A percentile compares a stretch with the other conserved stretches of the same genome.
phyloP scores from a whole-genome alignment of 108 stramenopile species.

The Fistulifera pelliculosa region DNA sequence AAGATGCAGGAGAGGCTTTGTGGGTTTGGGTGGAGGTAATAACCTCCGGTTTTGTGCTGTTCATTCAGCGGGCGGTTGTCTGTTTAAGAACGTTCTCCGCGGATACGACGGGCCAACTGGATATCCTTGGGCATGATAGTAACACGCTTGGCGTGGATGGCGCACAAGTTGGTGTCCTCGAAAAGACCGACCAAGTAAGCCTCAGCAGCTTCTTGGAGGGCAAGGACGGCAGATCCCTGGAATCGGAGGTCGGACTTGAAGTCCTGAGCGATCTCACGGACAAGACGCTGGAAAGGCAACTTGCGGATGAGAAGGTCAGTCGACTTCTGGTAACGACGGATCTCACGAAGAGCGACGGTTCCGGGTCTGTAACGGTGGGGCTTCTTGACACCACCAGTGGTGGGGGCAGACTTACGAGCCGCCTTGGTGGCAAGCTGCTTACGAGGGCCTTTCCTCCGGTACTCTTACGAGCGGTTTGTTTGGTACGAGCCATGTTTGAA shows the following conservation, averaged over 20 bases:
- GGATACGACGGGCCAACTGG: constrained; percentile 57
- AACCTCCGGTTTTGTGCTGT: constrained; percentile 14
- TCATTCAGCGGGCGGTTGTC: not conserved
- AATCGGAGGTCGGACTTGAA: constrained; percentile 89
- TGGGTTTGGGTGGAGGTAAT: constrained; percentile 16
- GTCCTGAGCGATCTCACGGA: constrained; percentile 78
- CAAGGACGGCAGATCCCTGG: constrained; percentile 87
- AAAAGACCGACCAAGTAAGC: constrained; percentile 81
- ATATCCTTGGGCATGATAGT: constrained; percentile 86
- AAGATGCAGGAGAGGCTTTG: no score
- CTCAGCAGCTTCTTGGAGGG: constrained; percentile 92
- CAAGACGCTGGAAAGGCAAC: constrained; percentile 91
- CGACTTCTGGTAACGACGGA: constrained; percentile 90
- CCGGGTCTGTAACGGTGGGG: constrained; percentile 65
- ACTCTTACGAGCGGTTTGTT: constrained; percentile 97
- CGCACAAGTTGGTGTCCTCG: constrained; percentile 91
- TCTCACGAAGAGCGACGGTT: constrained; percentile 90
- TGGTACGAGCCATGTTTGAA: constrained; percentile 90
- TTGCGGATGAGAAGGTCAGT: constrained; percentile 92
- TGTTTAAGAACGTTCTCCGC: constrained; percentile 65
- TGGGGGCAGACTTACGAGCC: constrained; percentile 66
- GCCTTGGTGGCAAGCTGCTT: constrained; percentile 94
- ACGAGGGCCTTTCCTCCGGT: constrained; percentile 98
- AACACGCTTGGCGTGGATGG: constrained; percentile 90
- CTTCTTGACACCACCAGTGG: constrained; percentile 92